These are phyloP conservation scores for Plasmopara viticola DNA, from an alignment of 352 stramenopile genomes.

Conservation along the genomic window DNA sequence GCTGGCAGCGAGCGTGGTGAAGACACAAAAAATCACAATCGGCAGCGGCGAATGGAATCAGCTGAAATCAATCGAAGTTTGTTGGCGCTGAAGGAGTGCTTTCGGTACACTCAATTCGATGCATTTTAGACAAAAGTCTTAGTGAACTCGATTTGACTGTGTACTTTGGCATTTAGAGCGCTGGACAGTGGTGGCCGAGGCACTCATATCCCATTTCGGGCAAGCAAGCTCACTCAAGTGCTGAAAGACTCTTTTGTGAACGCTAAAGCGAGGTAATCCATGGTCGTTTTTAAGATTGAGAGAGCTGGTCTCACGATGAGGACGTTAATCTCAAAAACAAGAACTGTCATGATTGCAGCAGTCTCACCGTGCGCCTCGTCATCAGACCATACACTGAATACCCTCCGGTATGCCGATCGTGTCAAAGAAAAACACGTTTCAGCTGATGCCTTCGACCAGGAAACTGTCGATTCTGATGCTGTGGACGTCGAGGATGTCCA, in stretches of 20 bases:
- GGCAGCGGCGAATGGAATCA: slow-evolving; percentile 91
- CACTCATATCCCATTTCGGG: slow-evolving; percentile 93
- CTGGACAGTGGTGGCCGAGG: slow-evolving; percentile 86
- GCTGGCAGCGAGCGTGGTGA: slow-evolving; percentile 93
- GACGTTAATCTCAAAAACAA: slow-evolving; percentile 6
- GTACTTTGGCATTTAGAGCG: slow-evolving; percentile 33
- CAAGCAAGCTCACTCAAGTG: slow-evolving; percentile 96
- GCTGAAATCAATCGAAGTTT: slow-evolving; percentile 98
- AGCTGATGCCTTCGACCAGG: slow-evolving; percentile 57
- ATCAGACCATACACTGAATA: slow-evolving; percentile 96
- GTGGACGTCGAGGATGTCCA: slow-evolving; percentile 56
- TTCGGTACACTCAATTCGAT: slow-evolving; percentile 48
- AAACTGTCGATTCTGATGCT: slow-evolving; percentile 16
- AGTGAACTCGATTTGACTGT: neutral
- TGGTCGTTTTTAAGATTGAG: neutral
- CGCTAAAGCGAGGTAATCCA: slow-evolving; percentile 71
- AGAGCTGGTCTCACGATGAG: slow-evolving; percentile 3
- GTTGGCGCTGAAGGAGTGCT: slow-evolving; percentile 95
- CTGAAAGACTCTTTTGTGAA: slow-evolving; percentile 97
- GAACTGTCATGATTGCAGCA: slow-evolving; percentile 95
- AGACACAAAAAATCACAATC: slow-evolving; percentile 92
- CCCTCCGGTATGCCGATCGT: slow-evolving; percentile 94
- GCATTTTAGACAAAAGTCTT: neutral
- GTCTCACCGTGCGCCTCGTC: slow-evolving; percentile 91
- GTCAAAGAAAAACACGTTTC: slow-evolving; percentile 94